A percentile compares a stretch with the other conserved stretches of the same genome.
Conservation (phyloP, 176 grass and related monocot species). For the Avena insularis region DNA sequence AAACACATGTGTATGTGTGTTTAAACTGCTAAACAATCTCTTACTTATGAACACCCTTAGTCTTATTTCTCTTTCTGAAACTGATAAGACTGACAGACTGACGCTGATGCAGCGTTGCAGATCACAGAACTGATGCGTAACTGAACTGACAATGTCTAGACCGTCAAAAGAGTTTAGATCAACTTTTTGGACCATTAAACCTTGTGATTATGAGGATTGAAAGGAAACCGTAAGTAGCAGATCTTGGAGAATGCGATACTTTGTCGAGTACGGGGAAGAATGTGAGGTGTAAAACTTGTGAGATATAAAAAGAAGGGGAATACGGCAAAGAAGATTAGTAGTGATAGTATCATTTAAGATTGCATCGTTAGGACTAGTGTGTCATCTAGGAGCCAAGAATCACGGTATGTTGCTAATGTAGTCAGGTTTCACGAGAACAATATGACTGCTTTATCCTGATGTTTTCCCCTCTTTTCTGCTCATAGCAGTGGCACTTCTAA, state of each 20-base stretch:
- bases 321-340: background rate
- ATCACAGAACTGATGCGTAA: too few species aligned
- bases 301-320: conserved; percentile 18
- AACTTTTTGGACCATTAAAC: background rate
- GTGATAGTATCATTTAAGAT: conserved; percentile 4
- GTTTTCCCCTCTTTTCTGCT: background rate
- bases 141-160: too few species aligned
- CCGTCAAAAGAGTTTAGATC: background rate
- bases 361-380: background rate
- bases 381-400: background rate
- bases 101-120: too few species aligned
- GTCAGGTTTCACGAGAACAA: too few species aligned
- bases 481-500: background rate
- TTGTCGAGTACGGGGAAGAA: background rate
- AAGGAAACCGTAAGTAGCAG: conserved; percentile 24
- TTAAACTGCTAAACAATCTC: background rate
- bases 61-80: too few species aligned
- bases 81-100: too few species aligned
- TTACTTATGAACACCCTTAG: too few species aligned
- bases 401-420: too few species aligned
- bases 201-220: background rate
- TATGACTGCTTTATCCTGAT: background rate
- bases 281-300: background rate
- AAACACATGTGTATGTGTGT: background rate
- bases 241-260: conserved; percentile 3